Conservation (phyloP, 2,329 filamentous ascomycete genomes). For the Fusarium dlaminii region DNA sequence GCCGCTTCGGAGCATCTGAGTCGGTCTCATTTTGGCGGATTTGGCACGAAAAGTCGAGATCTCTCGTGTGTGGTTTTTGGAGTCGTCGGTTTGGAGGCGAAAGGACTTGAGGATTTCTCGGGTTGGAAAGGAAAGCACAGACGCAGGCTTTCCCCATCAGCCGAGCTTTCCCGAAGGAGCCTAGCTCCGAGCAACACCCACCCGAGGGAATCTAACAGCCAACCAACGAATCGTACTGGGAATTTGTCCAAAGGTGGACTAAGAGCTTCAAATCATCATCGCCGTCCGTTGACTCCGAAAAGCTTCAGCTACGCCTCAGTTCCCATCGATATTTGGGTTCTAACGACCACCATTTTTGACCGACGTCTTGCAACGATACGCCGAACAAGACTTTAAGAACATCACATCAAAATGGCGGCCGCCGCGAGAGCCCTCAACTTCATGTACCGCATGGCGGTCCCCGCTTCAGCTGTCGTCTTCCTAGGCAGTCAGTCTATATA, state of each 20-base stretch:
- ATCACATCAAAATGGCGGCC: slow-evolving; percentile 57
- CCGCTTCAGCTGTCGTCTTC: slow-evolving; percentile 73
- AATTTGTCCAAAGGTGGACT: slow-evolving; percentile 25
- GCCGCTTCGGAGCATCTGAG: slow-evolving; percentile 48
- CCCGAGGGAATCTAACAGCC: slow-evolving; percentile 15
- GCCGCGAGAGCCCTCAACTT: slow-evolving; percentile 67
- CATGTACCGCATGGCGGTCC: slow-evolving; percentile 76
- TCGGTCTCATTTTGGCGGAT: slow-evolving; percentile 53
- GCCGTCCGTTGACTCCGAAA: slow-evolving; percentile 39
- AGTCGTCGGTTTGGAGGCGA: slow-evolving; percentile 40
- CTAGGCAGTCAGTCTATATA: slow-evolving; percentile 85
- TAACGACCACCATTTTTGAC: neutral
- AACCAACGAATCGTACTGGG: slow-evolving; percentile 35
- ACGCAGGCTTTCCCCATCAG: slow-evolving; percentile 40
- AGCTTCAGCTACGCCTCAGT: slow-evolving; percentile 35
- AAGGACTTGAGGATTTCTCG: slow-evolving; percentile 43
- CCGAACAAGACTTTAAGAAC: slow-evolving; percentile 1
- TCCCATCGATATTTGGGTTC: slow-evolving; percentile 9
- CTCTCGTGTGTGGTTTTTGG: slow-evolving; percentile 32
- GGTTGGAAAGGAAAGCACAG: slow-evolving; percentile 41
- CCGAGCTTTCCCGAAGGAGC: slow-evolving; percentile 49
- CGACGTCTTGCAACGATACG: neutral
- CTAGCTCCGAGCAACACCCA: slow-evolving; percentile 43
- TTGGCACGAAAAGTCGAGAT: slow-evolving; percentile 33
- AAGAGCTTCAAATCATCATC: slow-evolving; percentile 44